Evolutionary conservation across 441 rosid genomes (phyloP), one percentile per base, ranked within the genome.

Genomic region (Aleurites moluccanus): DNA sequence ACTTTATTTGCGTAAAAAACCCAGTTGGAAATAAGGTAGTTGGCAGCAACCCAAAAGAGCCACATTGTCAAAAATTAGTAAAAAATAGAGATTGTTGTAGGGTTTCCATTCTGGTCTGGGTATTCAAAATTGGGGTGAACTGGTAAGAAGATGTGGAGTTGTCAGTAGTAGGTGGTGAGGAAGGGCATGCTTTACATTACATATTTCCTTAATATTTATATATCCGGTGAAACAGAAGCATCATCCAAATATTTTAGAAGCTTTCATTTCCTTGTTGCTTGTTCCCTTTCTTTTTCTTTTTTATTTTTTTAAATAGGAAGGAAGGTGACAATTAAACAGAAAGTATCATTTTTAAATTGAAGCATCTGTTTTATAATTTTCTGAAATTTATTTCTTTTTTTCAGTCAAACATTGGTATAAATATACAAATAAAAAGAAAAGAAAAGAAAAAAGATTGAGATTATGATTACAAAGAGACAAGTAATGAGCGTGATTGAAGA

Each of bases 91-190:
- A 80, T 70, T 73, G 62, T 55, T 49, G 79, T 13, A 60, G 77
- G 75, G 69, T 49, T 55, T 76, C 83, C 82, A 78, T 70, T n/a
- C n/a, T n/a, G n/a, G n/a, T 76, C 75, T 73, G 71, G 78, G 74
- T 21, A 25, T 73, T 73, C 47, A 77, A 60, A 21, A 49, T 25
- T 49, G 73, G 68, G n/a, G n/a, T n/a, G n/a, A n/a, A n/a, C n/a
- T n/a, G 45, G 79, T 76, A 79, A 79, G 85, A 81, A 75, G 85
- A 70, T 66, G 70, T 80, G 85, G 87, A 80, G 86, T 80, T 85
- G 77, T 86, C 91, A 78, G 85, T 33, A 82, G 86, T 86, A 79
- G 94, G 90, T 88, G 47, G 79, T 74, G 84, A 78, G 80, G 81
- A 80, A 76, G 68, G 83, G 78, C 78, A 77, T 77, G 85, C 83